A percentile compares a stretch with the other conserved stretches of the same genome.
These are phyloP conservation scores for Populus pruinosa DNA, from an alignment of 345 rosid species.

Conservation along the genomic window DNA sequence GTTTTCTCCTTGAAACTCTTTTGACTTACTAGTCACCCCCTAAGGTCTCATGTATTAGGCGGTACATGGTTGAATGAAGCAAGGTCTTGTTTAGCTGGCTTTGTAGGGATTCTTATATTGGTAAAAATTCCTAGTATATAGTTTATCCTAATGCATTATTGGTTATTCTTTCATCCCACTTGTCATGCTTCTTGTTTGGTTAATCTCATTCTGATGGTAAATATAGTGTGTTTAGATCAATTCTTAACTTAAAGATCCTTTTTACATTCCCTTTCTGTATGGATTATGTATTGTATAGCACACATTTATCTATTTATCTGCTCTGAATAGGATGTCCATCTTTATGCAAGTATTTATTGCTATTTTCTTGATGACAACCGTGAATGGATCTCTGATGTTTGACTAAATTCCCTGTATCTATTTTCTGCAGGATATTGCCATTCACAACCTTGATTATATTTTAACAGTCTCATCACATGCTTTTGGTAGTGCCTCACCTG, in stretches of 20 bases:
- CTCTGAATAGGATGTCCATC: not conserved
- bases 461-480: conserved; percentile 62
- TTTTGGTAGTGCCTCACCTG: conserved; percentile 65
- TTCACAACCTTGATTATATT: conserved; percentile 85
- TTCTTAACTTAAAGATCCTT: not conserved
- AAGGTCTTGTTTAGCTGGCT: too few relatives aligned
- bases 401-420: too few relatives aligned
- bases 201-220: not conserved
- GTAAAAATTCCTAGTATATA: too few relatives aligned
- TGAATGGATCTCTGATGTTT: not conserved
- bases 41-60: too few relatives aligned
- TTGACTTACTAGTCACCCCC: too few relatives aligned
- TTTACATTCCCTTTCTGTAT: not conserved
- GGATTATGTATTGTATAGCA: not conserved
- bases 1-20: not conserved
- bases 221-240: not conserved
- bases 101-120: too few relatives aligned
- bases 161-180: not conserved
- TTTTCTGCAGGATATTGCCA: conserved; percentile 66
- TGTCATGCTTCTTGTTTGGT: not conserved
- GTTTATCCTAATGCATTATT: too few relatives aligned
- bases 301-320: too few relatives aligned
- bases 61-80: too few relatives aligned
- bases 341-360: not conserved
- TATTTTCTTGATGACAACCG: not conserved